These are phyloP conservation scores for Aspergillus sp. DNA, from an alignment of 2,329 filamentous ascomycete species.

Conservation along the genomic window DNA sequence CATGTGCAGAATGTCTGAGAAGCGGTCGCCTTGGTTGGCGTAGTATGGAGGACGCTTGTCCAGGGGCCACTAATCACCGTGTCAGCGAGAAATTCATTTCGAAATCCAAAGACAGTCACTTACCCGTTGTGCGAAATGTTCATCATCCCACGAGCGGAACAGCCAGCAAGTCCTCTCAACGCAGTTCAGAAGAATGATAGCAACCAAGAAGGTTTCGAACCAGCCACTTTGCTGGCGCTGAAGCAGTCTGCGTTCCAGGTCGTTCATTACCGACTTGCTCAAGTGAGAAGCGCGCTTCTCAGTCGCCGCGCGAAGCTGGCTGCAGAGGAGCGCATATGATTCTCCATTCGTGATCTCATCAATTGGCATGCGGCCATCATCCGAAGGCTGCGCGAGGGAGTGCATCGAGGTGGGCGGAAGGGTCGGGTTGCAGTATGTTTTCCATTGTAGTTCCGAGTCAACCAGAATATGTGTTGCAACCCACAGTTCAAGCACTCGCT, in stretches of 20 bases:
- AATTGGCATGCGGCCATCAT: slow-evolving; percentile 37
- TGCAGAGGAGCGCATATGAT: slow-evolving; percentile 47
- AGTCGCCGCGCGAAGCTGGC: slow-evolving; percentile 51
- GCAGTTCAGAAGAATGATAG: slow-evolving; percentile 55
- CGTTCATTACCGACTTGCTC: slow-evolving; percentile 53
- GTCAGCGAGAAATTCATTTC: background rate
- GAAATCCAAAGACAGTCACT: slow-evolving; percentile 7
- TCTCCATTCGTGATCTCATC: slow-evolving; percentile 36
- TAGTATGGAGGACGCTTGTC: slow-evolving; percentile 49
- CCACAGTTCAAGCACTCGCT: slow-evolving; percentile 53
- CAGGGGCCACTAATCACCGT: slow-evolving; percentile 46
- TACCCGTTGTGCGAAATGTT: slow-evolving; percentile 31
- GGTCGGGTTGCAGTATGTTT: slow-evolving; percentile 45
- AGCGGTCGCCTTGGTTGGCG: slow-evolving; percentile 53
- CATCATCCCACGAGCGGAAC: slow-evolving; percentile 50
- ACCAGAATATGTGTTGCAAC: slow-evolving; percentile 51
- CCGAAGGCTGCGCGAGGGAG: slow-evolving; percentile 31
- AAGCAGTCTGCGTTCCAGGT: slow-evolving; percentile 56
- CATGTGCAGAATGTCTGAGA: slow-evolving; percentile 54
- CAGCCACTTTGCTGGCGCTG: slow-evolving; percentile 53
- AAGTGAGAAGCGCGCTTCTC: slow-evolving; percentile 52
- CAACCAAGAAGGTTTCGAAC: slow-evolving; percentile 57
- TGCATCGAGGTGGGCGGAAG: slow-evolving; percentile 32
- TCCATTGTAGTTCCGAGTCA: slow-evolving; percentile 45
- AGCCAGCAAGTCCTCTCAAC: slow-evolving; percentile 58